Evolutionary conservation across 352 stramenopile species (phyloP), one percentile per base, ranked within the genome.

Genomic region (Globisporangium radiosum): DNA sequence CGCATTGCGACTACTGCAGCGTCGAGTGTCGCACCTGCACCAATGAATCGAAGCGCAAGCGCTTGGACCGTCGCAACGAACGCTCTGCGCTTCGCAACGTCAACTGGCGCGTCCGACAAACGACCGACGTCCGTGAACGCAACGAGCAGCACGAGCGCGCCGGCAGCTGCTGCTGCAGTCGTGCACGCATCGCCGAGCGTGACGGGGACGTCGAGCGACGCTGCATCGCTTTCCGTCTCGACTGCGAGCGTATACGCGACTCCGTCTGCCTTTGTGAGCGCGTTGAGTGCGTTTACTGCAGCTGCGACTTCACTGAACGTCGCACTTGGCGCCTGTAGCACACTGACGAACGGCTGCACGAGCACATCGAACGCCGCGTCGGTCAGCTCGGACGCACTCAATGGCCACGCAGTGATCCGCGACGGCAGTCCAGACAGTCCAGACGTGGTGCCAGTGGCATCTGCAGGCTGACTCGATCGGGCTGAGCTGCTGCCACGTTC

Each of bases 81-180:
- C 40, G 51, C 5, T n/a, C 52, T 6, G 15, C 17, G 61, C 17
- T 53, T 49, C 1, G 56, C 52, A 48, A 38, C 5, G 65, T 77
- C 60, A 10, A 38, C 45, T 1, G 64, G 59, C 44, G 51, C 68
- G 19, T 61, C 60, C 4, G 48, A 51, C 0, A 77, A 51, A 0
- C 76, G 76, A 17, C 69, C 64, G 8, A 56, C 19, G 38, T 88
- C 76, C 10, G 75, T 68, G 15, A 78, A 76, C 9, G 76, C 59
- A 5, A 87, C 13, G 4, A 89, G 51, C 0, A 72, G 50, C 14
- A 85, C 76, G 1, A 89, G 56, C 8, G 50, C 58, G 8, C 75
- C 76, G n/a, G 60, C 60, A 7, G 50, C 58, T 4, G 84, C 15
- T 0, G 66, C 71, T 14, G 52, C 59, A 57, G 85, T 87, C 47